A percentile compares a stretch with the other conserved stretches of the same genome.
phyloP scores from a whole-genome alignment of 202 grass and related monocot genomes.

The Bolboschoenoplectus hybrid region DNA sequence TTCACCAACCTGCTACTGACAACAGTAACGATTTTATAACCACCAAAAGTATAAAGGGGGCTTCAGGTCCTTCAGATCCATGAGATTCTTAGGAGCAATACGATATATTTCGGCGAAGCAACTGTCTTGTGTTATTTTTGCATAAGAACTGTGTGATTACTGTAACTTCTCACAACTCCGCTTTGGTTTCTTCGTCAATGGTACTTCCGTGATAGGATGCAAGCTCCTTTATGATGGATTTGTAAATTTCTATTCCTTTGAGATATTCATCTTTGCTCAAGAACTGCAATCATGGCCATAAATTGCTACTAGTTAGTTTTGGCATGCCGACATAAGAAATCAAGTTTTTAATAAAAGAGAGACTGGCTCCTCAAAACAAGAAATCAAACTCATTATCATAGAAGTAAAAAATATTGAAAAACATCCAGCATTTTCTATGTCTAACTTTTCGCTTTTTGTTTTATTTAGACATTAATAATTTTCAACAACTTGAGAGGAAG shows the following conservation, averaged over 20 bases:
- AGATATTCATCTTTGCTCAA: constrained; percentile 91
- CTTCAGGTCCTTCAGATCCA: constrained; percentile 2
- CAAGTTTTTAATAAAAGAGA: not conserved
- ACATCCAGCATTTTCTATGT: not conserved
- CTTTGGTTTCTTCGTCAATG: constrained; percentile 55
- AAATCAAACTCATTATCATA: not conserved
- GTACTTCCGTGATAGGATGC: constrained; percentile 47
- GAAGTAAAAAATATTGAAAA: not conserved
- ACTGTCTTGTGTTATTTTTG: constrained; percentile 27
- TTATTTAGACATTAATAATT: not conserved
- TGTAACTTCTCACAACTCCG: constrained; percentile 67
- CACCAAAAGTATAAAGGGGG: not conserved
- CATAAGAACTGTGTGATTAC: not conserved
- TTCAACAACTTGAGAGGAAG: constrained; percentile 12
- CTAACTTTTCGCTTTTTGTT: not conserved
- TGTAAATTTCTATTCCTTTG: constrained; percentile 77
- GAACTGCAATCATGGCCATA: constrained; percentile 52
- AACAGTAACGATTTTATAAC: not conserved
- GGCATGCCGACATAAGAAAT: not conserved
- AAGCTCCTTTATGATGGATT: constrained; percentile 71
- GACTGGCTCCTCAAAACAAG: not conserved
- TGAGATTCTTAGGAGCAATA: constrained; percentile 7
- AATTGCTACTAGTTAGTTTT: not conserved
- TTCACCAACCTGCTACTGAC: not conserved
- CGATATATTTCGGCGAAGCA: not conserved